Evolutionary conservation across 2,329 filamentous ascomycete species (phyloP).

Genomic region (Pseudocercospora musae): DNA sequence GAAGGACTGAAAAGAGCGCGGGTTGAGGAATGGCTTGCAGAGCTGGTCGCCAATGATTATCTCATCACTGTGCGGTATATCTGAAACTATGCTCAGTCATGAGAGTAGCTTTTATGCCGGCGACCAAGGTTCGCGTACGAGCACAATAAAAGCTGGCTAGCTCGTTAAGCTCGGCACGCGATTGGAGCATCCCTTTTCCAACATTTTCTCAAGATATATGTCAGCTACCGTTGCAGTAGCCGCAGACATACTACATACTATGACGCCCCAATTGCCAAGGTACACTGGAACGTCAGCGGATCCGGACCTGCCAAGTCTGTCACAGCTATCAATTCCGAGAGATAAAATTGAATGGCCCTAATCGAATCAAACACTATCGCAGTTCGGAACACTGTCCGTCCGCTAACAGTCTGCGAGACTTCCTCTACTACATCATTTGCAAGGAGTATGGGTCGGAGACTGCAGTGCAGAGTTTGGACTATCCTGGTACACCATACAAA

Average conservation of each 20-base stretch:
- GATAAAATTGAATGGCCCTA: background rate
- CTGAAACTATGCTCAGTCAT: background rate
- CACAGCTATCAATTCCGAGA: background rate
- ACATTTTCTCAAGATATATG: too few species aligned
- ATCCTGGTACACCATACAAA: background rate
- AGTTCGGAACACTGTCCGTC: background rate
- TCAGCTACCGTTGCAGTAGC: too few species aligned
- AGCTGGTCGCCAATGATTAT: conserved; percentile 68
- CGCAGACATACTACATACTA: too few species aligned
- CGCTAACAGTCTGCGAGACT: background rate
- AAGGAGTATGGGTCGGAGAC: background rate
- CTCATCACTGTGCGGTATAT: conserved; percentile 38
- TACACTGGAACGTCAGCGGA: too few species aligned
- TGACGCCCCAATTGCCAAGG: too few species aligned
- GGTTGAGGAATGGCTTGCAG: conserved; percentile 52
- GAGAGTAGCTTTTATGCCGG: background rate
- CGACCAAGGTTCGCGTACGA: too few species aligned
- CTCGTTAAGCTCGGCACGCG: too few species aligned
- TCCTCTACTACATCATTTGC: background rate
- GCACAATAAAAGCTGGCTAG: too few species aligned
- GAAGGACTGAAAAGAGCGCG: conserved; percentile 81
- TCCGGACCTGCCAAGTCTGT: too few species aligned
- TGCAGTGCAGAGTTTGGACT: background rate
- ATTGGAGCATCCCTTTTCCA: too few species aligned
- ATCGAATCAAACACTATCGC: background rate